Conservation (phyloP, 176 grass and related monocot genomes). For the Aegilops speltoides region DNA sequence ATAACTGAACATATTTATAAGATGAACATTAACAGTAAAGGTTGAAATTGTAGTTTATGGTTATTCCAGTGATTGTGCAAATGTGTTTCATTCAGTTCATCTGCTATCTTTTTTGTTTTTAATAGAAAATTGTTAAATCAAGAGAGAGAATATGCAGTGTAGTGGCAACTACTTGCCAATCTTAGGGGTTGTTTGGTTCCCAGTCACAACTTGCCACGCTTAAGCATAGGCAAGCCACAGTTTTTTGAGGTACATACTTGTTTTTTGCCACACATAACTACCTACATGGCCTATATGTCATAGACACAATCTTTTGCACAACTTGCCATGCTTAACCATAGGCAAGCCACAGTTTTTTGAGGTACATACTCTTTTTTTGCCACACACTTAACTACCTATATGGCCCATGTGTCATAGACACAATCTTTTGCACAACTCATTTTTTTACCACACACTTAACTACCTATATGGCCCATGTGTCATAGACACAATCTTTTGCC, state of each 20-base stretch:
- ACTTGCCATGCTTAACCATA: too few species aligned
- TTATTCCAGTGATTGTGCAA: constrained; percentile 11
- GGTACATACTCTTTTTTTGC: neutral
- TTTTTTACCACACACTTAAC: neutral
- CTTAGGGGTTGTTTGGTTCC: neutral
- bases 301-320: too few species aligned
- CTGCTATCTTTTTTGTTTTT: neutral
- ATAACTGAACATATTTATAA: constrained; percentile 13
- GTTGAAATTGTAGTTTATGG: neutral
- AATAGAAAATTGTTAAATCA: neutral
- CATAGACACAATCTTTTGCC: neutral
- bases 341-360: neutral
- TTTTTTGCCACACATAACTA: neutral
- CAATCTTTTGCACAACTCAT: neutral
- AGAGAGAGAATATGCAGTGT: neutral
- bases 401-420: neutral
- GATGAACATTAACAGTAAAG: neutral
- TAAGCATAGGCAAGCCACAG: neutral
- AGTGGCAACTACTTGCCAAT: neutral
- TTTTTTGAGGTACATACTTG: neutral
- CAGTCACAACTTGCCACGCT: neutral
- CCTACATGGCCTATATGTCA: too few species aligned
- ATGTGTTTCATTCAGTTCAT: constrained; percentile 22
- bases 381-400: neutral
- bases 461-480: neutral